Conservation (phyloP, 139 green algal species). For the Monoraphidium neglectum region DNA sequence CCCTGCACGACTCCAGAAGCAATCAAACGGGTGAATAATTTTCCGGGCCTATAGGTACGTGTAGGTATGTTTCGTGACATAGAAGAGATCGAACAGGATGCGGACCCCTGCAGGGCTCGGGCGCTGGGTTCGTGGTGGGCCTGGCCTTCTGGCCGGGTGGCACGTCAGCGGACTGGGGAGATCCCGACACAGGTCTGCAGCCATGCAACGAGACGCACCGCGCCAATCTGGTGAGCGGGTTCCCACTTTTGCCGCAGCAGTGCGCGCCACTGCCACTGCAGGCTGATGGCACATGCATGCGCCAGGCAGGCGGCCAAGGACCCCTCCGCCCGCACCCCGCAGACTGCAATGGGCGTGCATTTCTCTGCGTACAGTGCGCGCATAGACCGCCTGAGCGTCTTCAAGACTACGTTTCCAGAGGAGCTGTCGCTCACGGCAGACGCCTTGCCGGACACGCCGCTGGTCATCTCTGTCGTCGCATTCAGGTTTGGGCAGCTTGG, state of each 20-base stretch:
- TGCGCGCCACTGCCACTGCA: background rate
- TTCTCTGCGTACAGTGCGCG: constrained; percentile 22
- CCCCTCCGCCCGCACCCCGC: background rate
- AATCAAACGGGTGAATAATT: constrained; percentile 11
- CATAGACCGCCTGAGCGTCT: constrained; percentile 18
- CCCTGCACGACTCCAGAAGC: constrained; percentile 5
- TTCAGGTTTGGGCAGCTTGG: constrained; percentile 17
- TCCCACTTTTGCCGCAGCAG: background rate
- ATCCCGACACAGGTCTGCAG: constrained; percentile 11
- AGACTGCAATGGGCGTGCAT: constrained; percentile 9
- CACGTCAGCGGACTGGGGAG: constrained; percentile 13
- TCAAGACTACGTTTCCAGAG: constrained; percentile 33
- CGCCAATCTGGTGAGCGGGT: constrained; percentile 11
- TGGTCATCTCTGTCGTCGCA: constrained; percentile 27
- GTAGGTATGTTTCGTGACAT: too few species aligned
- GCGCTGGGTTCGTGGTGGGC: background rate
- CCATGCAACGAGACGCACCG: constrained; percentile 23
- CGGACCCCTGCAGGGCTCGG: too few species aligned
- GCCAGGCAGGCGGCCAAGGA: background rate
- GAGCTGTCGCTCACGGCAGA: constrained; percentile 22
- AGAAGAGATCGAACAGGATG: too few species aligned
- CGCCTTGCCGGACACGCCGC: background rate
- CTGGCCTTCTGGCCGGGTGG: constrained; percentile 31
- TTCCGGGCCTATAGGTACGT: too few species aligned
- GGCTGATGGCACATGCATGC: too few species aligned